Conservation (phyloP, 768 basidiomycete genomes). For the Zangia roseola region DNA sequence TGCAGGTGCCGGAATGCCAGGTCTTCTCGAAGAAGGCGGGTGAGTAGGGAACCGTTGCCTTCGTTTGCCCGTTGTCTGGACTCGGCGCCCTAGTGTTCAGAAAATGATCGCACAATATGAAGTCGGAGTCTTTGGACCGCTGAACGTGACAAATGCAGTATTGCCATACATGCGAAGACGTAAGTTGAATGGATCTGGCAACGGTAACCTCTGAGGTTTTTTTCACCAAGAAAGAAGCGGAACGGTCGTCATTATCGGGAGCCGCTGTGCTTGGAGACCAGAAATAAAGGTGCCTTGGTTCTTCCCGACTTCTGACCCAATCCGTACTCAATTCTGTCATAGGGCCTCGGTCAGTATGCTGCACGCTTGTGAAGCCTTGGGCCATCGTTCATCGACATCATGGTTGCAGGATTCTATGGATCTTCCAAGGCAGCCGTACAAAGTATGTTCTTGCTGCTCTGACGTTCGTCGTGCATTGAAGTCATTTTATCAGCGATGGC, state of each 20-base stretch:
- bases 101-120: conserved; percentile 44
- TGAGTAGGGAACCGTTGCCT: conserved; percentile 26
- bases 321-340: background rate
- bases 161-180: conserved; percentile 48
- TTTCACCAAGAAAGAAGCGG: conserved; percentile 34
- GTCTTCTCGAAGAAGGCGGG: conserved; percentile 59
- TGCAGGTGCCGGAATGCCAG: conserved; percentile 48
- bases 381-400: too few species aligned
- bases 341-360: conserved; percentile 22
- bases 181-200: conserved; percentile 1
- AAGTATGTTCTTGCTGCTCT: conserved; percentile 32
- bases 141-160: conserved; percentile 54
- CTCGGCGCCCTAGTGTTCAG: conserved; percentile 35
- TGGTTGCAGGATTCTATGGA: conserved; percentile 41
- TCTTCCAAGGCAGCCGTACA: conserved; percentile 63
- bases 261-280: conserved; percentile 51
- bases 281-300: conserved; percentile 34
- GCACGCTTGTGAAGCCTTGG: background rate
- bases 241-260: conserved; percentile 52
- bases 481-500: conserved; percentile 41
- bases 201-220: background rate
- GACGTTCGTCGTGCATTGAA: background rate
- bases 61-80: conserved; percentile 11
- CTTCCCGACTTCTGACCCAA: background rate
- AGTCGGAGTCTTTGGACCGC: conserved; percentile 28